phyloP scores from a whole-genome alignment of 148 eudicot species.

The Linanthus parryae region DNA sequence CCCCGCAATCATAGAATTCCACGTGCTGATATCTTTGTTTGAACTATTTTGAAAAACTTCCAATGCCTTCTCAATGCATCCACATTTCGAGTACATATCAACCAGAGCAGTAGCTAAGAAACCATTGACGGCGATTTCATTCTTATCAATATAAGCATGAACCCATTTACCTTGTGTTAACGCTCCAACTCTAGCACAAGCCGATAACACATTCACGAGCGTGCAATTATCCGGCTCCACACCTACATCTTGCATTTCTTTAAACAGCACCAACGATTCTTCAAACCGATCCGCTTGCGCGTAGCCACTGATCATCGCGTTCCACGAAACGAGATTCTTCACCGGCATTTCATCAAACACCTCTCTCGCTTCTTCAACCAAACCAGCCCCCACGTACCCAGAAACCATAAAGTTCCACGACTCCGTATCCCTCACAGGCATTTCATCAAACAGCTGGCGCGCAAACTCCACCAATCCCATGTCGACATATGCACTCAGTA shows the following conservation, averaged over 20 bases:
- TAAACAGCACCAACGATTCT: conserved; percentile 70
- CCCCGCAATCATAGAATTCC: conserved; percentile 86
- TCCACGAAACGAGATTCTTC: conserved; percentile 77
- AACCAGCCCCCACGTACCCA: conserved; percentile 76
- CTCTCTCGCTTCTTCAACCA: conserved; percentile 73
- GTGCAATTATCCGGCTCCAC: conserved; percentile 77
- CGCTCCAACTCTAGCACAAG: conserved; percentile 87
- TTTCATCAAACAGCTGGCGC: conserved; percentile 38
- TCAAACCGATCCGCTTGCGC: conserved; percentile 52
- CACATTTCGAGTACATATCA: conserved; percentile 96
- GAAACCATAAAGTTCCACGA: conserved; percentile 73
- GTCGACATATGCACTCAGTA: conserved; percentile 81
- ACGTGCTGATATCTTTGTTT: conserved; percentile 70
- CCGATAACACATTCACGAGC: conserved; percentile 81
- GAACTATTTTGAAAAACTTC: conserved; percentile 53
- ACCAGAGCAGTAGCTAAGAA: conserved; percentile 74
- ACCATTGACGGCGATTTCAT: conserved; percentile 61
- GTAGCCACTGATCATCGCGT: conserved; percentile 79
- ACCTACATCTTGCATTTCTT: conserved; percentile 61
- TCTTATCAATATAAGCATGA: conserved; percentile 83
- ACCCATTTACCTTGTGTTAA: conserved; percentile 82
- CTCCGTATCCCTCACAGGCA: conserved; percentile 66
- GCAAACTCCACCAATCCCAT: conserved; percentile 57
- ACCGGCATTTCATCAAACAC: conserved; percentile 61
- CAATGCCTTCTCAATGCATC: conserved; percentile 66